Evolutionary conservation across 352 stramenopile genomes (phyloP), one percentile per base, ranked within the genome.

Genomic region (Blastocystis sp.): DNA sequence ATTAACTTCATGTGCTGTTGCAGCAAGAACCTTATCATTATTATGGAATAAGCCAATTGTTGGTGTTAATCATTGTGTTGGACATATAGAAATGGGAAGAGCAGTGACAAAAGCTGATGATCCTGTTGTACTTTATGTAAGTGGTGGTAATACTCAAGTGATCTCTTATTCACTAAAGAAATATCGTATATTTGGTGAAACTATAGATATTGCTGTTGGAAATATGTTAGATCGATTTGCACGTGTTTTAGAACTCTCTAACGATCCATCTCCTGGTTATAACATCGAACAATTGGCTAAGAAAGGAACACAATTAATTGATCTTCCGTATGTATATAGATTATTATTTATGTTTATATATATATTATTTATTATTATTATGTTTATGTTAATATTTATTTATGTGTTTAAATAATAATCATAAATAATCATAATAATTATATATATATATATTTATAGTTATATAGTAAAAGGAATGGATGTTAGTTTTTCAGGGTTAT

Each of bases 141-240:
- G 80, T 65, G 91, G 91, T 11, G 91, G 91, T 11, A 99, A 99
- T 75, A 97, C 92, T 21, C 91, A 99, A 73, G 83, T 93, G 36
- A 67, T 68, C 33, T 39, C 36, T n/a, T 68, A 65, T 41, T 59
- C 57, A 6, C 42, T 62, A 31, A 33, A 64, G 3, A 80, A 85
- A 41, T 96, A 97, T 70, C 77, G 87, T 32, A 98, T 99, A 49
- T 98, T 99, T 72, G 92, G 92, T 25, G 92, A 99, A 75, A 99
- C 92, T 7, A 98, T 99, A 69, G 92, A 99, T 75, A 96, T 99
- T 64, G 91, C 92, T 2, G 87, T 99, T 19, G 92, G 92, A 30
- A 99, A 99, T 74, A 96, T 88, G 70, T 75, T 99, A 34, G 92
- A 99, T 76, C 78, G 90, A 27, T 94, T 94, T 68, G 86, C 77